These are phyloP conservation scores for Monosporascus sp. DNA, from an alignment of 2,329 filamentous ascomycete genomes.

Conservation along the genomic window DNA sequence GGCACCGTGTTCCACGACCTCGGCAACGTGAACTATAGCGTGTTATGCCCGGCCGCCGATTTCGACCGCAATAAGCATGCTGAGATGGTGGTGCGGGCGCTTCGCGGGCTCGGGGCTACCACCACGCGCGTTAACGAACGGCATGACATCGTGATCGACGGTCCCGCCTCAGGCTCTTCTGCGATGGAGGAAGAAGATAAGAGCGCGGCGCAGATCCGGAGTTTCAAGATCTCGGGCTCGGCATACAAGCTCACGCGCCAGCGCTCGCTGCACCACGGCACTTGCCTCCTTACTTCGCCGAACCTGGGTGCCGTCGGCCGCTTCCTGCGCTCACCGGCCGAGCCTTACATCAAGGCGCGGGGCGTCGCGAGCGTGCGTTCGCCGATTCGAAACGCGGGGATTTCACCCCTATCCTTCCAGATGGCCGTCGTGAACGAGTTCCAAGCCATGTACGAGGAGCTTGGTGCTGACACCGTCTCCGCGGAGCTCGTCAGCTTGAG, in stretches of 20 bases:
- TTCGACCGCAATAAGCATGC: slow-evolving; percentile 88
- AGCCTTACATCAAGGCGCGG: slow-evolving; percentile 68
- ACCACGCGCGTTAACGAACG: slow-evolving; percentile 75
- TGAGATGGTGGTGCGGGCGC: slow-evolving; percentile 84
- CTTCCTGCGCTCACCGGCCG: slow-evolving; percentile 73
- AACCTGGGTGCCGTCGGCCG: slow-evolving; percentile 65
- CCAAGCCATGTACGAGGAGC: slow-evolving; percentile 54
- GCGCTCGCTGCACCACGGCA: slow-evolving; percentile 87
- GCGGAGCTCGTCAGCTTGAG: slow-evolving; percentile 42
- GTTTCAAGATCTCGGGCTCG: slow-evolving; percentile 82
- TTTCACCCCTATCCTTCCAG: slow-evolving; percentile 43
- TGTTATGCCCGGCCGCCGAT: slow-evolving; percentile 70
- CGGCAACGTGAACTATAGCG: slow-evolving; percentile 92
- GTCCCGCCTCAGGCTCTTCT: not conserved
- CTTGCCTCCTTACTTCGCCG: slow-evolving; percentile 73
- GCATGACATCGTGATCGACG: slow-evolving; percentile 74
- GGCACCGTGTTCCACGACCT: slow-evolving; percentile 91
- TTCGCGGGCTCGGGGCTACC: slow-evolving; percentile 54
- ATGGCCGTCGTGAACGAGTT: slow-evolving; percentile 62
- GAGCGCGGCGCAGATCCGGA: slow-evolving; percentile 11
- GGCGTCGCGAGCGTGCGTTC: slow-evolving; percentile 92
- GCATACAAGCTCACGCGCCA: slow-evolving; percentile 86
- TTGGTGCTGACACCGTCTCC: slow-evolving; percentile 26
- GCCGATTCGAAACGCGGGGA: slow-evolving; percentile 70
- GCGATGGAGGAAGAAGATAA: not conserved